Conservation (phyloP, 2,329 filamentous ascomycete genomes). For the Colletotrichum viniferum region DNA sequence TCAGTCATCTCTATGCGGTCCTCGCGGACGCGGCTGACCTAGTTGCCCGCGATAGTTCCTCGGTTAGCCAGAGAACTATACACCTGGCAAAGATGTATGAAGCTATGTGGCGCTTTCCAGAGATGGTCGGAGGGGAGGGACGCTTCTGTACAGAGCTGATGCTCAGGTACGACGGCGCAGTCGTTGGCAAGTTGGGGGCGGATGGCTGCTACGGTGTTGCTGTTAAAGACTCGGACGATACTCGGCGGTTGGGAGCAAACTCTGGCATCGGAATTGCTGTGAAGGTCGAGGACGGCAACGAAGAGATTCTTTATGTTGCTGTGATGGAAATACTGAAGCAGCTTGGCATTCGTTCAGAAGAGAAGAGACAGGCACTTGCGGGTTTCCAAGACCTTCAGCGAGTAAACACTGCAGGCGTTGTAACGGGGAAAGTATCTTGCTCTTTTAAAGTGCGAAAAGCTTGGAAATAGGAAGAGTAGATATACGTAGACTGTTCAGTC, state of each 20-base stretch:
- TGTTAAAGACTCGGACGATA: fast-evolving
- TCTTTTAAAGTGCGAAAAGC: neutral
- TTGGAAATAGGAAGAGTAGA: fast-evolving
- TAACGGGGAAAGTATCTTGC: neutral
- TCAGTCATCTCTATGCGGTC: neutral
- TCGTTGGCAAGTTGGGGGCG: neutral
- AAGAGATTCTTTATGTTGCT: neutral
- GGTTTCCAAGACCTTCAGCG: neutral
- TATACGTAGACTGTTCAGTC: neutral
- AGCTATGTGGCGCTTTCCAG: neutral
- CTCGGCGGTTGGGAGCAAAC: neutral
- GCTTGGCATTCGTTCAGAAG: neutral
- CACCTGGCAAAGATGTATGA: neutral
- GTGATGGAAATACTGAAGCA: neutral
- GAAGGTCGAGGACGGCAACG: neutral
- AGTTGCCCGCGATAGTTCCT: neutral
- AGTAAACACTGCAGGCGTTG: neutral
- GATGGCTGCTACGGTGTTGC: neutral
- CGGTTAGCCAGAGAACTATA: neutral
- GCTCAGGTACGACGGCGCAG: neutral
- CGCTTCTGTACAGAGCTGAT: neutral
- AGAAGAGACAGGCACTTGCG: neutral
- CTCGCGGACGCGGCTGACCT: neutral
- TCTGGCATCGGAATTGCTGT: neutral
- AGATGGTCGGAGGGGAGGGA: neutral